These are phyloP conservation scores for Alternaria viburni DNA, from an alignment of 2,329 filamentous ascomycete species.

Conservation along the genomic window DNA sequence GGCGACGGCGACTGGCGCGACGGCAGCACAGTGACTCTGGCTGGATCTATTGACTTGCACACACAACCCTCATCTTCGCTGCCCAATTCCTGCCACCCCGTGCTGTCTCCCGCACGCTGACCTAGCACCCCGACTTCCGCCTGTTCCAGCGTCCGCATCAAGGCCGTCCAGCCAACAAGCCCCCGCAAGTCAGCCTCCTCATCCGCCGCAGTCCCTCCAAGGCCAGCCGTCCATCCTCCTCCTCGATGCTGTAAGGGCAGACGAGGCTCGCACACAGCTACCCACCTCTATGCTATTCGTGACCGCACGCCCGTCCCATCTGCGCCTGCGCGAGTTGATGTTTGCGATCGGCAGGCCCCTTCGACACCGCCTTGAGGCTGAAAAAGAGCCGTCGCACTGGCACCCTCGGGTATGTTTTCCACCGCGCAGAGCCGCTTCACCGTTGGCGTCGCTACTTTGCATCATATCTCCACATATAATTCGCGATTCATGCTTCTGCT, in stretches of 20 bases:
- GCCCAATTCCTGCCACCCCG: not conserved
- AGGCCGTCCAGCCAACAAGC: conserved; percentile 11
- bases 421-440: conserved; percentile 45
- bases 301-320: conserved; percentile 5
- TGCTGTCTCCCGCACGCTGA: not conserved
- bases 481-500: conserved; percentile 2
- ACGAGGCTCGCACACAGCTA: conserved; percentile 9
- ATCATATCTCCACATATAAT: conserved; percentile 16
- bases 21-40: not conserved
- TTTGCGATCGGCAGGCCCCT: conserved; percentile 39
- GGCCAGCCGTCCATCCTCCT: conserved; percentile 1
- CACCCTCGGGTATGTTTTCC: conserved; percentile 45
- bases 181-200: conserved; percentile 29
- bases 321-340: conserved; percentile 24
- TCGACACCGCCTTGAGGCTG: conserved; percentile 47
- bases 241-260: conserved; percentile 10
- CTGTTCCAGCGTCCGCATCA: conserved; percentile 12
- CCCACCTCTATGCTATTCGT: conserved; percentile 15
- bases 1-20: not conserved
- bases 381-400: conserved; percentile 45
- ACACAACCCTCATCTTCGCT: not conserved
- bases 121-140: conserved; percentile 6
- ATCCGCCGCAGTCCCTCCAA: conserved; percentile 4
- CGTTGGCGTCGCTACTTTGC: conserved; percentile 23
- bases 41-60: not conserved